Conservation (phyloP, 169 alveolate species). For the Cryptosporidium muris region DNA sequence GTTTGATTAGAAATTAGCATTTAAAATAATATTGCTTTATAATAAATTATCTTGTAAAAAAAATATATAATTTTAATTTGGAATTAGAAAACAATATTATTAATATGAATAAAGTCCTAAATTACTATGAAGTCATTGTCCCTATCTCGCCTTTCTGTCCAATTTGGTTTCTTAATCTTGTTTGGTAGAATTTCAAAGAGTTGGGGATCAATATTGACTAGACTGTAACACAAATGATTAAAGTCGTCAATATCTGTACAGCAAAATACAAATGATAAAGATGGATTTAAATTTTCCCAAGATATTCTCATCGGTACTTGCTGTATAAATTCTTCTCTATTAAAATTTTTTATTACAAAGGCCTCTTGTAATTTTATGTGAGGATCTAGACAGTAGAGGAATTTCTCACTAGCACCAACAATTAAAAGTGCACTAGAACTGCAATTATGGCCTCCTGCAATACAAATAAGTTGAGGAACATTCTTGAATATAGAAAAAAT, state of each 20-base stretch:
- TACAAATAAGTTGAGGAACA: constrained; percentile 50
- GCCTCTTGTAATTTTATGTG: constrained; percentile 23
- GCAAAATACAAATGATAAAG: constrained; percentile 32
- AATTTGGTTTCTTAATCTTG: too few species aligned
- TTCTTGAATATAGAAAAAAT: constrained; percentile 22
- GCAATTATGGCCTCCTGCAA: constrained; percentile 55
- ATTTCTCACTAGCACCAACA: constrained; percentile 19
- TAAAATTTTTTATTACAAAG: constrained; percentile 13
- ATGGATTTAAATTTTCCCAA: constrained; percentile 62
- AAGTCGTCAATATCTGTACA: constrained; percentile 31
- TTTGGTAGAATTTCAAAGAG: constrained; percentile 21
- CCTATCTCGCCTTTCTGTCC: too few species aligned
- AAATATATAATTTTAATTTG: too few species aligned
- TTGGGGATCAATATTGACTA: constrained; percentile 24
- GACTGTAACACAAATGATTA: constrained; percentile 22
- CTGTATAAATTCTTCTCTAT: constrained; percentile 50
- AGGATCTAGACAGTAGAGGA: constrained; percentile 59
- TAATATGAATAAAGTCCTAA: too few species aligned
- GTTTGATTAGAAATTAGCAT: too few species aligned
- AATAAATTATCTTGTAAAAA: too few species aligned
- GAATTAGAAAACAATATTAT: too few species aligned
- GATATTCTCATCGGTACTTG: constrained; percentile 16
- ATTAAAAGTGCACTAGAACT: constrained; percentile 24
- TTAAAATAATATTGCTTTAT: too few species aligned
- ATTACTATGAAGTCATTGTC: too few species aligned